Evolutionary conservation across 2,329 filamentous ascomycete species (phyloP).

Genomic region (Trichocomaceae sp.): DNA sequence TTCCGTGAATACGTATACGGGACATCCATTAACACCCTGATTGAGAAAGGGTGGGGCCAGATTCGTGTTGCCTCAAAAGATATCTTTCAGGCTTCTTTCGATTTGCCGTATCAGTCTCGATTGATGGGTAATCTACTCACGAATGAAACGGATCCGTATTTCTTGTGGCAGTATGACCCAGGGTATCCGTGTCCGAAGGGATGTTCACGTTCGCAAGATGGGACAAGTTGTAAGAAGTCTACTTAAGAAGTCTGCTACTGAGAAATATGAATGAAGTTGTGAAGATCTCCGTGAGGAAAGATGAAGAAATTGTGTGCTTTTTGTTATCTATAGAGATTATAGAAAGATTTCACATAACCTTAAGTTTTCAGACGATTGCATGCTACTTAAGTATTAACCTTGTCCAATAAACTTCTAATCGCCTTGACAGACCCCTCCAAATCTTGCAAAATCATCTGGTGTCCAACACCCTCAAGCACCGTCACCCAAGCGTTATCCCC

Average conservation of each 20-base stretch:
- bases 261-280: background rate
- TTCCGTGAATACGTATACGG: conserved; percentile 53
- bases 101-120: conserved; percentile 33
- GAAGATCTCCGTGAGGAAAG: background rate
- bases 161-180: conserved; percentile 49
- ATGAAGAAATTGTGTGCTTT: too few species aligned
- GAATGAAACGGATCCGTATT: conserved; percentile 50
- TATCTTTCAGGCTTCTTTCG: conserved; percentile 33
- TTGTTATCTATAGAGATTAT: too few species aligned
- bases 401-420: background rate
- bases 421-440: conserved; percentile 1
- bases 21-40: conserved; percentile 44
- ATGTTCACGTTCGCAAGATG: conserved; percentile 20
- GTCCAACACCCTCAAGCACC: conserved; percentile 1
- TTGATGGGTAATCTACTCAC: conserved; percentile 43
- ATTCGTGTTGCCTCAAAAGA: conserved; percentile 44
- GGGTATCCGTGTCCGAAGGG: conserved; percentile 30
- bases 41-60: conserved; percentile 47
- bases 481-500: conserved; percentile 5
- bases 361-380: too few species aligned
- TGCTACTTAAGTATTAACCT: background rate
- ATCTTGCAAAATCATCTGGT: conserved; percentile 11
- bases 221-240: conserved; percentile 9
- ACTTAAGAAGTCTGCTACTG: background rate
- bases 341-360: too few species aligned